Evolutionary conservation across 495 filamentous ascomycete genomes (phyloP).

Genomic region (Neurospora sp.): DNA sequence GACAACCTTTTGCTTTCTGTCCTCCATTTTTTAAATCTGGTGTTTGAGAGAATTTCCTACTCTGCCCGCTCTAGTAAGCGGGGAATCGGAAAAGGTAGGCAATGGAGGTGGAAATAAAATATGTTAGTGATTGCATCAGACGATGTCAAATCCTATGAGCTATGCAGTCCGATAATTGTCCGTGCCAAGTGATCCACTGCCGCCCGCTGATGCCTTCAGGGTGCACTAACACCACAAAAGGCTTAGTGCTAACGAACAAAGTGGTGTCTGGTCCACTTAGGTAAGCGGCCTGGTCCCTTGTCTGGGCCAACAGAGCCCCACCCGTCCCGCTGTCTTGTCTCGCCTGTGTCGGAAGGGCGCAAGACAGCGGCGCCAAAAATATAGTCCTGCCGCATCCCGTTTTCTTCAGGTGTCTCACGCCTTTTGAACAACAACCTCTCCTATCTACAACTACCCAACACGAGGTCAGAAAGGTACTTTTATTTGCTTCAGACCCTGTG

Average conservation of each 20-base stretch:
- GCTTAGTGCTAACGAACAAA: neutral
- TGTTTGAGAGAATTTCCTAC: neutral
- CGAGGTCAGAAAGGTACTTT: neutral
- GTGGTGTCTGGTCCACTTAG: neutral
- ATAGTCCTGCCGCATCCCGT: neutral
- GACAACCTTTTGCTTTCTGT: slow-evolving; percentile 54
- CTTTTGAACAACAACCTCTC: neutral
- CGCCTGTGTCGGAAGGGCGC: neutral
- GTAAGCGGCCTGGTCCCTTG: neutral
- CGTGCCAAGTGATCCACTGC: neutral
- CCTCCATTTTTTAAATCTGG: neutral
- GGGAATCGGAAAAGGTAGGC: neutral
- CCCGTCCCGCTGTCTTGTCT: neutral
- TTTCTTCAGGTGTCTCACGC: neutral
- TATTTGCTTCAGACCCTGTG: neutral
- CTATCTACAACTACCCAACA: neutral
- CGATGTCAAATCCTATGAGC: neutral
- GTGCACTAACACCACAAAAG: neutral
- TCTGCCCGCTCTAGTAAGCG: neutral
- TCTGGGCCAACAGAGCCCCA: neutral
- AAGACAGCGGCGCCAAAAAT: neutral
- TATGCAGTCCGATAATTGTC: neutral
- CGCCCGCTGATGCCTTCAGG: neutral
- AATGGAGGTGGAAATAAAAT: neutral
- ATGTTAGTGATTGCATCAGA: neutral